Evolutionary conservation across 23 red algal species (phyloP).

Genomic region (Gracilaria caudata): DNA sequence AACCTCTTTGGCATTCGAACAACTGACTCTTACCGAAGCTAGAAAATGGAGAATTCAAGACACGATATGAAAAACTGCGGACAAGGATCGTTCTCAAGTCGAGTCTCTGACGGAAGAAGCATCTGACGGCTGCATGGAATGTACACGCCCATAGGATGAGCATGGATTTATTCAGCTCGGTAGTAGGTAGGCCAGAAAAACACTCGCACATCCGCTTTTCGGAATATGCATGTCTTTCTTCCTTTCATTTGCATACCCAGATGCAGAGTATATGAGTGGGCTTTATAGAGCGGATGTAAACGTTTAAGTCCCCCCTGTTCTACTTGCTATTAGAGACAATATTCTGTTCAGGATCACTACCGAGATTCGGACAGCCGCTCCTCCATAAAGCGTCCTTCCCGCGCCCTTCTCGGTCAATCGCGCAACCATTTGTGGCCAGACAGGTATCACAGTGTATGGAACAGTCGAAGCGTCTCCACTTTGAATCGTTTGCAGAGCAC

Average conservation of each 20-base stretch:
- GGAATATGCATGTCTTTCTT: neutral
- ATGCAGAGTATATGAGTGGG: neutral
- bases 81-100: neutral
- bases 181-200: neutral
- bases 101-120: neutral
- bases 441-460: neutral
- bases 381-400: neutral
- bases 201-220: neutral
- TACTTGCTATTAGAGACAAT: constrained; percentile 32
- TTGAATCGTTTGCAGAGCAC: constrained; percentile 17
- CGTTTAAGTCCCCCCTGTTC: neutral
- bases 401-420: neutral
- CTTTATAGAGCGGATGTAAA: neutral
- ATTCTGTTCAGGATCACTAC: neutral
- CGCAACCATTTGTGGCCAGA: constrained; percentile 23
- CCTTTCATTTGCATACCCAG: neutral
- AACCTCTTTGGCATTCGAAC: neutral
- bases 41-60: neutral
- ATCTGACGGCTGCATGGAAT: neutral
- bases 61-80: neutral
- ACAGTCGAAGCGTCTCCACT: neutral
- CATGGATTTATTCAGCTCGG: neutral
- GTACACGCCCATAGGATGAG: neutral
- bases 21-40: neutral
- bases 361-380: constrained; percentile 9